phyloP scores from a whole-genome alignment of 495 filamentous ascomycete species.

The Hypoxylon lenormandii region DNA sequence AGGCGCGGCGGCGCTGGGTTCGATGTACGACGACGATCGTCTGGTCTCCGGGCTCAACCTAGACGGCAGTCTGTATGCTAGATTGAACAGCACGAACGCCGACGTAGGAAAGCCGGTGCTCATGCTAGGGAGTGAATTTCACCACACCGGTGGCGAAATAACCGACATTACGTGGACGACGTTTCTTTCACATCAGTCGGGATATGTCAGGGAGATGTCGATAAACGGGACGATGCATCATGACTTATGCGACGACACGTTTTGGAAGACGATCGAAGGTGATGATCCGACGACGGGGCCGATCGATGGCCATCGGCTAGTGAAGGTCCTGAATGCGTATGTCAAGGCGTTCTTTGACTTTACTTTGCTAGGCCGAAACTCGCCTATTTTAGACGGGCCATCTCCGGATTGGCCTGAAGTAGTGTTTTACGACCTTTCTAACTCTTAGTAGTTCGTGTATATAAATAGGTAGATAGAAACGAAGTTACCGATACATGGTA shows the following conservation, averaged over 20 bases:
- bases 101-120: slow-evolving; percentile 35
- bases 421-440: slow-evolving; percentile 9
- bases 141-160: slow-evolving; percentile 4
- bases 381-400: slow-evolving; percentile 28
- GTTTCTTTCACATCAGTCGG: slow-evolving; percentile 36
- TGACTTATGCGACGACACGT: slow-evolving; percentile 56
- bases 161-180: slow-evolving; percentile 32
- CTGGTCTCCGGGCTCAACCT: slow-evolving; percentile 61
- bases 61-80: slow-evolving; percentile 58
- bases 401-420: slow-evolving; percentile 45
- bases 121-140: slow-evolving; percentile 21
- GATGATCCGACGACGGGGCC: slow-evolving; percentile 36
- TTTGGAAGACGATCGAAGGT: slow-evolving; percentile 39
- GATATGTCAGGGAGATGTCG: slow-evolving; percentile 36
- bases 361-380: slow-evolving; percentile 30
- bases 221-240: slow-evolving; percentile 40
- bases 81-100: slow-evolving; percentile 20
- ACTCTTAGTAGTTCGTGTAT: background rate
- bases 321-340: slow-evolving; percentile 41
- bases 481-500: too few relatives aligned
- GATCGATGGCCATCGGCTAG: slow-evolving; percentile 41
- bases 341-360: slow-evolving; percentile 53
- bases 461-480: too few relatives aligned
- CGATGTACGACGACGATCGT: slow-evolving; percentile 51
- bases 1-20: slow-evolving; percentile 58